Conservation (phyloP, 1,139 yeast species). For the Zhuliangozyma parablackwelliae region DNA sequence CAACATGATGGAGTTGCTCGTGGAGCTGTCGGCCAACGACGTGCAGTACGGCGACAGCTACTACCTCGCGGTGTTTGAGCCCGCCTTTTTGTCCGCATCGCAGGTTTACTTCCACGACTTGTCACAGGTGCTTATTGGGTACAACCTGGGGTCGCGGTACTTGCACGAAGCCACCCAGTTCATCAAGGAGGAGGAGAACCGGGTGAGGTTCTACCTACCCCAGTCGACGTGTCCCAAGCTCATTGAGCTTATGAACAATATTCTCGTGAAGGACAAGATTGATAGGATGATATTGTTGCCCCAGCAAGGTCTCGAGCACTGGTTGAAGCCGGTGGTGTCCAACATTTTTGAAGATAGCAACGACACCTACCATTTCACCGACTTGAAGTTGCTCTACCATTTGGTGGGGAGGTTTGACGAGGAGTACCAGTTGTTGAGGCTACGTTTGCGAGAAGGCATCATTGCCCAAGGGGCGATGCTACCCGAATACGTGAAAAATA, state of each 20-base stretch:
- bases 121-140: slow-evolving; percentile 38
- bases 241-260: slow-evolving; percentile 52
- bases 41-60: slow-evolving; percentile 45
- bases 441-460: slow-evolving; percentile 47
- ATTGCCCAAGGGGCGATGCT: slow-evolving; percentile 32
- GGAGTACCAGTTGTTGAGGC: slow-evolving; percentile 46
- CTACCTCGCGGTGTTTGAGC: slow-evolving; percentile 66
- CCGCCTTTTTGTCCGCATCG: slow-evolving; percentile 52
- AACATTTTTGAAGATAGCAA: slow-evolving; percentile 16
- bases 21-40: slow-evolving; percentile 37
- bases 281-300: slow-evolving; percentile 43
- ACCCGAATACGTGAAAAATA: slow-evolving; percentile 24
- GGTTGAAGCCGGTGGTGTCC: slow-evolving; percentile 40
- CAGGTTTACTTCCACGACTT: slow-evolving; percentile 50
- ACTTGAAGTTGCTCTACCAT: slow-evolving; percentile 43
- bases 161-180: slow-evolving; percentile 49
- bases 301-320: slow-evolving; percentile 51
- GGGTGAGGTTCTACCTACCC: slow-evolving; percentile 56
- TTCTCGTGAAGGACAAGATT: slow-evolving; percentile 59
- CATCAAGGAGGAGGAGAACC: slow-evolving; percentile 54
- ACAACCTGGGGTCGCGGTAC: slow-evolving; percentile 46
- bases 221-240: slow-evolving; percentile 51
- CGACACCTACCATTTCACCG: slow-evolving; percentile 14
- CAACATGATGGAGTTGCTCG: slow-evolving; percentile 61
- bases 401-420: slow-evolving; percentile 53